These are phyloP conservation scores for Actinomortierella ambigua DNA, from an alignment of 371 early-diverging fungal species.

Conservation along the genomic window DNA sequence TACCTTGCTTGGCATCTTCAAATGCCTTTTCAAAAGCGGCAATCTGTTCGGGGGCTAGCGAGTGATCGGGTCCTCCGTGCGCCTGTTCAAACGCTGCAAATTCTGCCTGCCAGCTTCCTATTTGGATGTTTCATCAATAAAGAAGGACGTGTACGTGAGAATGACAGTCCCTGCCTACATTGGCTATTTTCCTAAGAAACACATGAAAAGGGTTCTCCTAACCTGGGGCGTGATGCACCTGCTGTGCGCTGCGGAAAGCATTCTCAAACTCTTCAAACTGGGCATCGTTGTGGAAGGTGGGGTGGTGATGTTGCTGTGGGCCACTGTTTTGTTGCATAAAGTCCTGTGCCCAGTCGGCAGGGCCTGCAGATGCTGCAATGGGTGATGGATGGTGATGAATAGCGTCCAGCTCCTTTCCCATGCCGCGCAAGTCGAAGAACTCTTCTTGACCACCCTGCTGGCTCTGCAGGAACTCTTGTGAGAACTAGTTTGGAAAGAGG, in stretches of 20 bases:
- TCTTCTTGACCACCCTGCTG: slow-evolving; percentile 43
- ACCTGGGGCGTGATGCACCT: slow-evolving; percentile 17
- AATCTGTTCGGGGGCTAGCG: slow-evolving; percentile 50
- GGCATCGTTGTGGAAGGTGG: slow-evolving; percentile 35
- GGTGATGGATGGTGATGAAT: slow-evolving; percentile 46
- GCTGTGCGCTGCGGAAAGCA: slow-evolving; percentile 51
- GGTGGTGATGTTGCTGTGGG: slow-evolving; percentile 22
- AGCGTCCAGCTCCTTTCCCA: slow-evolving; percentile 60
- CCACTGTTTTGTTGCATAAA: slow-evolving; percentile 62
- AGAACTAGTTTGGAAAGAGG: slow-evolving; percentile 51
- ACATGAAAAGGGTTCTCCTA: neutral
- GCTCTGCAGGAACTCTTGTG: slow-evolving; percentile 45
- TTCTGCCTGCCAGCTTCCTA: slow-evolving; percentile 53
- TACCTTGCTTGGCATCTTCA: slow-evolving; percentile 68
- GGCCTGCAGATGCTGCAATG: slow-evolving; percentile 24
- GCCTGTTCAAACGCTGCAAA: slow-evolving; percentile 51
- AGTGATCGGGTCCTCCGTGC: slow-evolving; percentile 31
- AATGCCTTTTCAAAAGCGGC: slow-evolving; percentile 79
- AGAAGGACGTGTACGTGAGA: neutral
- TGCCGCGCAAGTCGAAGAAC: slow-evolving; percentile 60
- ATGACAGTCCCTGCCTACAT: slow-evolving; percentile 8
- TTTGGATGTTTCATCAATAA: neutral
- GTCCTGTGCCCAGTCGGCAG: slow-evolving; percentile 71
- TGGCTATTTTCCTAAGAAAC: slow-evolving; percentile 31
- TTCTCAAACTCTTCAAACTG: slow-evolving; percentile 67